Percentiles rank a stretch among this genome's conserved stretches.
Conservation (phyloP, 805 yeast species). For the Blastobotrys attinorum region DNA sequence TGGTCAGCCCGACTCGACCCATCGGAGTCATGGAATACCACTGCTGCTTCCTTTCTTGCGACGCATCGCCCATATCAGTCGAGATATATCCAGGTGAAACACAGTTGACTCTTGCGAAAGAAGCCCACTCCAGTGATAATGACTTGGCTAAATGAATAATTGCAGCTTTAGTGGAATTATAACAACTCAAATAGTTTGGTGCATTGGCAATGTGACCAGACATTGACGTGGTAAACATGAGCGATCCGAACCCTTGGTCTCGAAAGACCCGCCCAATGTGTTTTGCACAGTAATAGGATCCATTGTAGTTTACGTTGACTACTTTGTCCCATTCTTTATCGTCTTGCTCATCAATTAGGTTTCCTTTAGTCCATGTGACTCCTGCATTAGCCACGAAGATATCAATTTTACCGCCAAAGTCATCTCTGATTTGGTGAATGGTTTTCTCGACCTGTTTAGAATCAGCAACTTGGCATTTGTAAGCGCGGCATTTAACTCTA, state of each 20-base stretch:
- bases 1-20: conserved; percentile 55
- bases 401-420: conserved; percentile 53
- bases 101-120: conserved; percentile 46
- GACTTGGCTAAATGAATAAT: conserved; percentile 29
- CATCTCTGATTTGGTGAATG: conserved; percentile 37
- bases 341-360: conserved; percentile 47
- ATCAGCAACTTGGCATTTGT: background rate
- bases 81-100: conserved; percentile 53
- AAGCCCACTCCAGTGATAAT: conserved; percentile 53
- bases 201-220: conserved; percentile 66
- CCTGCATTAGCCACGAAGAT: conserved; percentile 77
- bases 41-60: conserved; percentile 36
- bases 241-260: conserved; percentile 51
- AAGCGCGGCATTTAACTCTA: background rate
- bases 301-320: conserved; percentile 60
- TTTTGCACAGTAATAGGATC: conserved; percentile 65
- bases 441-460: conserved; percentile 29
- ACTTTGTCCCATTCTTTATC: conserved; percentile 47
- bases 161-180: conserved; percentile 33
- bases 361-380: conserved; percentile 31
- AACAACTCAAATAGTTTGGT: conserved; percentile 32
- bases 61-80: conserved; percentile 47
- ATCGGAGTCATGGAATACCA: conserved; percentile 37
- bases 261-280: conserved; percentile 55
- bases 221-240: conserved; percentile 72